These are phyloP conservation scores for Ogataea methylovora DNA, from an alignment of 805 yeast genomes.

Conservation along the genomic window DNA sequence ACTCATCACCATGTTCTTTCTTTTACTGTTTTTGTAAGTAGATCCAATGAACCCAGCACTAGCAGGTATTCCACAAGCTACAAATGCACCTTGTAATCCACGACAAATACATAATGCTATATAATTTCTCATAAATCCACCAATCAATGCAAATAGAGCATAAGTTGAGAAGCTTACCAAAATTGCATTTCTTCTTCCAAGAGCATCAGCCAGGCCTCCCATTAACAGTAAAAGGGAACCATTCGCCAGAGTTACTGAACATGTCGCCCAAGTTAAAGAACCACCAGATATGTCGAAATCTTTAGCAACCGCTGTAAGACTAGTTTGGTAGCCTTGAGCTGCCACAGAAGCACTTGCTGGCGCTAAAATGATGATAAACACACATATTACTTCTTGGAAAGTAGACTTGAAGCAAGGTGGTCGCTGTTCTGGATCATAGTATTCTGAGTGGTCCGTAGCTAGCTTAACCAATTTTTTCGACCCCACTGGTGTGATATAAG, in stretches of 20 bases:
- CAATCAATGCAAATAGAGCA: conserved; percentile 26
- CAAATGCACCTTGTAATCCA: conserved; percentile 35
- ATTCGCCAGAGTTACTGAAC: conserved; percentile 33
- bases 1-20: conserved; percentile 37
- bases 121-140: conserved; percentile 30
- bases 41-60: conserved; percentile 40
- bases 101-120: conserved; percentile 32
- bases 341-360: conserved; percentile 34
- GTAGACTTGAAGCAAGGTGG: conserved; percentile 28
- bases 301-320: conserved; percentile 27
- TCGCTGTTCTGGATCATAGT: conserved; percentile 25
- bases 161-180: conserved; percentile 25
- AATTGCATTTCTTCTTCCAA: conserved; percentile 35
- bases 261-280: conserved; percentile 34
- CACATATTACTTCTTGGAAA: conserved; percentile 26
- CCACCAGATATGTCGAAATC: conserved; percentile 33
- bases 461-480: background rate
- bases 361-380: conserved; percentile 28
- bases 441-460: background rate
- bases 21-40: conserved; percentile 27
- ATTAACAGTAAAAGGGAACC: conserved; percentile 35
- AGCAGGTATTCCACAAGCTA: conserved; percentile 39
- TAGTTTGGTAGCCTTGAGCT: conserved; percentile 28
- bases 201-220: conserved; percentile 39
- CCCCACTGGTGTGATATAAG: no score